A percentile compares a stretch with the other conserved stretches of the same genome.
Evolutionary conservation across 495 filamentous ascomycete species (phyloP).

Genomic region (Xylaria castorea): DNA sequence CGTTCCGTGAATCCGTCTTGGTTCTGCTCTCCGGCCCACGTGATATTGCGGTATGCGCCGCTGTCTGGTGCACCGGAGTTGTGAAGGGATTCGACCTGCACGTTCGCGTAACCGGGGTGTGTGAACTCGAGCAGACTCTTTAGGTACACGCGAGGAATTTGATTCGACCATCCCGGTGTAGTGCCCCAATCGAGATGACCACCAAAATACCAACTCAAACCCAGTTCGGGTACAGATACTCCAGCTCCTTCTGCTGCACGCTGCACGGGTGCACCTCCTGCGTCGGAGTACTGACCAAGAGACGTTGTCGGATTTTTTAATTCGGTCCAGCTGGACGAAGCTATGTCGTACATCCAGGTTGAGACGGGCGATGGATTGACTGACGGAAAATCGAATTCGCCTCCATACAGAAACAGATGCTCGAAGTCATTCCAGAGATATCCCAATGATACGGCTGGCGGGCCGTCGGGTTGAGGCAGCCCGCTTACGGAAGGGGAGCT

Average conservation of each 20-base stretch:
- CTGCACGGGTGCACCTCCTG: conserved; percentile 60
- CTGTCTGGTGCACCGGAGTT: conserved; percentile 57
- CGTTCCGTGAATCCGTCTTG: conserved; percentile 69
- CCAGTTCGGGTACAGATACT: conserved; percentile 69
- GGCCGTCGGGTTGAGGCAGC: conserved; percentile 69
- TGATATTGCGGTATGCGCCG: conserved; percentile 73
- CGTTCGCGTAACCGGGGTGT: conserved; percentile 68
- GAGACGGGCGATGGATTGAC: conserved; percentile 60
- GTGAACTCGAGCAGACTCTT: conserved; percentile 79
- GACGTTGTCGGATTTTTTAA: conserved; percentile 61
- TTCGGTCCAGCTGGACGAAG: conserved; percentile 64
- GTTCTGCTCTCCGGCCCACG: conserved; percentile 69
- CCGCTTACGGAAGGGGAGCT: conserved; percentile 63
- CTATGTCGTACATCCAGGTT: conserved; percentile 72
- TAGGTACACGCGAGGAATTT: conserved; percentile 67
- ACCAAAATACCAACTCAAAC: conserved; percentile 76
- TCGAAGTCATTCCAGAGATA: conserved; percentile 74
- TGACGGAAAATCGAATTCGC: conserved; percentile 66
- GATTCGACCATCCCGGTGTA: conserved; percentile 70
- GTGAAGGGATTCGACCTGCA: conserved; percentile 58
- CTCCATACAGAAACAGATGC: conserved; percentile 74
- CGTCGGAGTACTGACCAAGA: conserved; percentile 62
- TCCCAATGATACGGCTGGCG: conserved; percentile 72
- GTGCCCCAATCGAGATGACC: conserved; percentile 74
- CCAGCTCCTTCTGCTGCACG: conserved; percentile 75